Evolutionary conservation across 163 green algal species (phyloP).

Genomic region (Scenedesmus sp.): DNA sequence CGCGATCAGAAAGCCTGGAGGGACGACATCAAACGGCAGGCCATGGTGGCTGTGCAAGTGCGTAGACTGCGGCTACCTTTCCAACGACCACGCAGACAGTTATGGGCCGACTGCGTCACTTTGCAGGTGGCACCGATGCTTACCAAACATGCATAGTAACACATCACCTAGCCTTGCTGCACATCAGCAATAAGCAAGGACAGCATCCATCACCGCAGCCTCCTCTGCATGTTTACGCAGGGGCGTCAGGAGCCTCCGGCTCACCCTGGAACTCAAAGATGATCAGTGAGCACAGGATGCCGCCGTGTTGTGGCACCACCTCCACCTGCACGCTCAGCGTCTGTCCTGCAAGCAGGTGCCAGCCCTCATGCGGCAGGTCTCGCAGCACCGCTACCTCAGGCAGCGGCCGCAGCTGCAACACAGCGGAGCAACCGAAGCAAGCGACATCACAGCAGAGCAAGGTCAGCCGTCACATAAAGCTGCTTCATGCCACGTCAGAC

Average conservation of each 20-base stretch:
- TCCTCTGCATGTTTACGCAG: too few species aligned
- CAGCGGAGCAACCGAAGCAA: not conserved
- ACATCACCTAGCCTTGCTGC: too few species aligned
- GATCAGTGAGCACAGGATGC: conserved; percentile 48
- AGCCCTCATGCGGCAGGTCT: not conserved
- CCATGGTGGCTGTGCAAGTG: not conserved
- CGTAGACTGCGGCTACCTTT: too few species aligned
- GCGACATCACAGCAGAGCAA: not conserved
- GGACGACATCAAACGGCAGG: not conserved
- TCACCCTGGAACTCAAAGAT: conserved; percentile 46
- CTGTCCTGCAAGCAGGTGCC: not conserved
- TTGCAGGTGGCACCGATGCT: too few species aligned
- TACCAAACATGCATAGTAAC: too few species aligned
- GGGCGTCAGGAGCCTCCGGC: too few species aligned
- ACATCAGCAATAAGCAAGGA: too few species aligned
- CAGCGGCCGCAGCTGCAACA: conserved; percentile 36
- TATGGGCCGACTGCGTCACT: too few species aligned
- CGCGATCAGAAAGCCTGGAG: conserved; percentile 22
- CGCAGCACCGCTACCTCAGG: conserved; percentile 6
- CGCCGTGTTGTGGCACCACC: not conserved
- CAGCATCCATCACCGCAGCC: too few species aligned
- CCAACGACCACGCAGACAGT: too few species aligned
- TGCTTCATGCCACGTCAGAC: too few species aligned
- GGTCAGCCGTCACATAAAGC: not conserved
- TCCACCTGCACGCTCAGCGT: conserved; percentile 11